Base-by-base conservation (phyloP, 345 rosid genomes). In the Tarenaya hassleriana region DNA sequence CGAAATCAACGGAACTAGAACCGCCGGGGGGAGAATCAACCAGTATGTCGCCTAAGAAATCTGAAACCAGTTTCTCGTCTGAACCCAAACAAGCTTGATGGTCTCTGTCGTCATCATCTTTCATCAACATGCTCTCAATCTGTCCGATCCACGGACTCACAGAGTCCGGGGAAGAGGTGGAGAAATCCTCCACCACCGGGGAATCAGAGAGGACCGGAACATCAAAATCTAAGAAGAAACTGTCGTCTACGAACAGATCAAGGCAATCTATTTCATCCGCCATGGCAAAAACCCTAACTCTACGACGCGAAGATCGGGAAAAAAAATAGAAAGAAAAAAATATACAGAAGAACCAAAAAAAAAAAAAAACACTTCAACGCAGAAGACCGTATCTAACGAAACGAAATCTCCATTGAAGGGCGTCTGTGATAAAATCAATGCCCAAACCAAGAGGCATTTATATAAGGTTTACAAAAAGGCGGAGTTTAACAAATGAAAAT, bases 121-220 rank as follows among this genome's bases (percentile, higher is more conserved):
- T 50, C 84, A 85, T 81, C 62, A 85, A 34, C 10, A 62, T 18
- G 46, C 16, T 62, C 71, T 81, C 84, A 17, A 85, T 58, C 43
- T 75, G 73, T 34, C 58, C 73, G 34, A 77, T 66, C 80, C 69
- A 63, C 20, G 71, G 63, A 10, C 71, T 52, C n/a, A 39, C 24
- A 9, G 73, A 58, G 39, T 55, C 76, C 1, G 77, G 74, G 0
- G 74, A 60, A 1, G 72, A 53, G 5, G 45, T 63, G 0, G 42
- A 15, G 3, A 57, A 60, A 48, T 29, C 29, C 4, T 56, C 40
- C 14, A 4, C 37, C 10, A 13, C 45, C 15, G 49, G 49, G 27
- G 35, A 16, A 11, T 67, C 63, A n/a, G 13, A 34, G 17, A 47
- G 16, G 7, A 43, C 18, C 31, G 56, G 39, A 39, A 60, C 42